phyloP scores from a whole-genome alignment of 2,329 filamentous ascomycete genomes.

The Escovopsis weberi region DNA sequence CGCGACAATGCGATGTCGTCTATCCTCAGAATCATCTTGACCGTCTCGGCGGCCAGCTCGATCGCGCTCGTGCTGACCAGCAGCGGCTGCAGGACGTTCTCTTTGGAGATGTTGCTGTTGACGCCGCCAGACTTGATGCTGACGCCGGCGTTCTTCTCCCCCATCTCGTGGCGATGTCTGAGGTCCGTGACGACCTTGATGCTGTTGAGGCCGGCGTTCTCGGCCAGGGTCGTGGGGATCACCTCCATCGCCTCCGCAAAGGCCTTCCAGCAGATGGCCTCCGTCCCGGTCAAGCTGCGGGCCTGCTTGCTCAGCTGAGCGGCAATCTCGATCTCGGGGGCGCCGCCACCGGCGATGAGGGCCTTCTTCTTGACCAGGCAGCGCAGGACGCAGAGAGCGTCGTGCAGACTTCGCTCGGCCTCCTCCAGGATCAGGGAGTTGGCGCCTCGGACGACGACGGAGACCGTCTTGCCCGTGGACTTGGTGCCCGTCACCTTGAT shows the following conservation, averaged over 20 bases:
- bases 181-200: constrained; percentile 98
- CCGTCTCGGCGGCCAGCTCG: constrained; percentile 92
- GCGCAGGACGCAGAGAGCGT: constrained; percentile 92
- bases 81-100: constrained; percentile 92
- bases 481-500: constrained; percentile 92
- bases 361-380: constrained; percentile 99
- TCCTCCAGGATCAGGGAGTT: constrained; percentile 93
- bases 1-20: constrained; percentile 51
- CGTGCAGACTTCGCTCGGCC: constrained; percentile 90
- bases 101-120: constrained; percentile 90
- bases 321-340: constrained; percentile 91
- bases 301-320: constrained; percentile 71
- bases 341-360: constrained; percentile 92
- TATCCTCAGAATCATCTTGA: constrained; percentile 77
- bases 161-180: constrained; percentile 84
- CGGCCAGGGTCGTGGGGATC: constrained; percentile 87
- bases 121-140: constrained; percentile 97
- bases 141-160: constrained; percentile 90
- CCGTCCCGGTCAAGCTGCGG: constrained; percentile 73
- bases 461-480: constrained; percentile 73
- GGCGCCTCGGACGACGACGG: constrained; percentile 84
- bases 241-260: constrained; percentile 97
- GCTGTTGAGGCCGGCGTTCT: constrained; percentile 94
- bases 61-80: constrained; percentile 95
- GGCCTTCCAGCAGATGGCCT: constrained; percentile 97